phyloP scores from a whole-genome alignment of 345 rosid species.

The Toxicodendron radicans region DNA sequence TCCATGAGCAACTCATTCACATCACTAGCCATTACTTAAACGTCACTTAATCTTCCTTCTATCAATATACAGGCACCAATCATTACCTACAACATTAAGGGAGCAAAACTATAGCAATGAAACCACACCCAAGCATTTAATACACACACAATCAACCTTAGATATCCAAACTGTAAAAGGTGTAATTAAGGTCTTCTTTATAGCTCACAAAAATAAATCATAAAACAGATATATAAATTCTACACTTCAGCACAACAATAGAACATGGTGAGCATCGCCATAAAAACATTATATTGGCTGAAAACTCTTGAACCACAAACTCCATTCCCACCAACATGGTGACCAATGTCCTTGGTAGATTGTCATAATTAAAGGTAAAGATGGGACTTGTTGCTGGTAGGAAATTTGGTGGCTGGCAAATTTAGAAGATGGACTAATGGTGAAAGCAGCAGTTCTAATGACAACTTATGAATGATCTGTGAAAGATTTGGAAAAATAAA shows the following conservation, averaged over 20 bases:
- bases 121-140: neutral
- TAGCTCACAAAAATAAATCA: neutral
- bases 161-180: neutral
- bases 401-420: conserved; percentile 51
- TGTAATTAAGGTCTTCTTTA: neutral
- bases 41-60: neutral
- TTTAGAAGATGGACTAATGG: conserved; percentile 55
- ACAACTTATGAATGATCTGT: conserved; percentile 33
- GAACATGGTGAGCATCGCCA: neutral
- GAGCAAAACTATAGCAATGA: neutral
- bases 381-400: conserved; percentile 57
- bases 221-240: neutral
- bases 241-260: neutral
- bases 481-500: conserved; percentile 13
- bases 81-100: neutral
- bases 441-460: conserved; percentile 33
- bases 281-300: neutral
- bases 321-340: too few species aligned
- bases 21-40: neutral
- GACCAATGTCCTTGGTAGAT: neutral
- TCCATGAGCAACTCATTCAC: neutral
- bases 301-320: neutral
- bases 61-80: too few species aligned
- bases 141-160: neutral
- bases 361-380: conserved; percentile 49